Evolutionary conservation across 2,329 filamentous ascomycete genomes (phyloP).

Genomic region (Calonectria hawksworthii): DNA sequence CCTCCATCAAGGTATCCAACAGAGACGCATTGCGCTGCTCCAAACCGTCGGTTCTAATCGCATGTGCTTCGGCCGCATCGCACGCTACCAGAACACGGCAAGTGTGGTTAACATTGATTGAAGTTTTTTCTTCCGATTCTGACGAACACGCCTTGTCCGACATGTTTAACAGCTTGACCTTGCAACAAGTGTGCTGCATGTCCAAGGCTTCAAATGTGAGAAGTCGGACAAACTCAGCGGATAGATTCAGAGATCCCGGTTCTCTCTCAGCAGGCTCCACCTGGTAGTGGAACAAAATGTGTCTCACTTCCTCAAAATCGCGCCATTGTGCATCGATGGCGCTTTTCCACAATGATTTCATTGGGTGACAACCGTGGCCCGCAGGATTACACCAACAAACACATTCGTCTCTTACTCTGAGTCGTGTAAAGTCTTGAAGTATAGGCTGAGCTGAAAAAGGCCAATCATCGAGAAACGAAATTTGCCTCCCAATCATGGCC

Average conservation of each 20-base stretch:
- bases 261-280: neutral
- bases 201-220: slow-evolving; percentile 13
- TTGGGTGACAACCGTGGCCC: neutral
- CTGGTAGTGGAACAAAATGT: neutral
- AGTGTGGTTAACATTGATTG: neutral
- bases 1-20: neutral
- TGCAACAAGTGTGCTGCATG: slow-evolving; percentile 11
- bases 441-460: neutral
- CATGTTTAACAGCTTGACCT: neutral
- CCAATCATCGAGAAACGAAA: neutral
- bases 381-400: slow-evolving; percentile 3
- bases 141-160: neutral
- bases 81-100: neutral
- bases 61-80: neutral
- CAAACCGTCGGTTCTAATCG: neutral
- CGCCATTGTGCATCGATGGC: neutral
- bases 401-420: neutral
- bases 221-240: neutral
- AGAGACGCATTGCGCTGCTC: neutral
- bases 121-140: neutral
- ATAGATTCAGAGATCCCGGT: neutral
- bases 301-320: no score
- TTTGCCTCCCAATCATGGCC: neutral
- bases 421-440: neutral
- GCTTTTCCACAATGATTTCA: neutral